Evolutionary conservation across 257 asterid genomes (phyloP).

Genomic region (Prunella vulgaris): DNA sequence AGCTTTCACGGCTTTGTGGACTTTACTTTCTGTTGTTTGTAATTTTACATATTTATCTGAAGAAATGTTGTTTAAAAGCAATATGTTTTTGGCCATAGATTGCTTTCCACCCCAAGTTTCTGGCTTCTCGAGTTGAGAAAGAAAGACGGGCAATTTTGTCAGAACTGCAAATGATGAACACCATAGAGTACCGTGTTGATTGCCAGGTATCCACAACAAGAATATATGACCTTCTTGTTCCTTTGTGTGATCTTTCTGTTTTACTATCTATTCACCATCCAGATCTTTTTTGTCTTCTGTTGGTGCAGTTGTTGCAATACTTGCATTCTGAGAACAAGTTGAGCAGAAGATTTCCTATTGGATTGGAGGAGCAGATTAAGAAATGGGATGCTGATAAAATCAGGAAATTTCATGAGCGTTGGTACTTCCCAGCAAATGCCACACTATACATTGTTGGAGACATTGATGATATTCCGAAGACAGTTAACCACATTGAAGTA

Average conservation of each 20-base stretch:
- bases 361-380: slow-evolving; percentile 96
- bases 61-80: slow-evolving; percentile 4
- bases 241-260: slow-evolving; percentile 7
- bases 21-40: neutral
- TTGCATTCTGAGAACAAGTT: slow-evolving; percentile 97
- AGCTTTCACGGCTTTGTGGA: neutral
- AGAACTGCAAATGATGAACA: slow-evolving; percentile 99
- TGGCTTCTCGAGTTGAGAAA: slow-evolving; percentile 92
- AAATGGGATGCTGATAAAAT: slow-evolving; percentile 99
- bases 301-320: slow-evolving; percentile 79
- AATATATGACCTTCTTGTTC: slow-evolving; percentile 16
- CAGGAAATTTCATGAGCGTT: slow-evolving; percentile 92
- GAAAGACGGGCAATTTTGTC: slow-evolving; percentile 94
- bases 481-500: slow-evolving; percentile 87
- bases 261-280: neutral
- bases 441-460: slow-evolving; percentile 97
- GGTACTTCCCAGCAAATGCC: slow-evolving; percentile 99
- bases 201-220: slow-evolving; percentile 71
- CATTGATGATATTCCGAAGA: slow-evolving; percentile 70
- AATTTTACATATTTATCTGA: slow-evolving; percentile 1
- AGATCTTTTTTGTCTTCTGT: slow-evolving; percentile 25
- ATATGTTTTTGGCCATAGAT: slow-evolving; percentile 42
- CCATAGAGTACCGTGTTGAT: slow-evolving; percentile 99
- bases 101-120: slow-evolving; percentile 93
- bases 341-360: slow-evolving; percentile 95